Base-by-base conservation (phyloP, 148 eudicot species). In the Polygonum aviculare region DNA sequence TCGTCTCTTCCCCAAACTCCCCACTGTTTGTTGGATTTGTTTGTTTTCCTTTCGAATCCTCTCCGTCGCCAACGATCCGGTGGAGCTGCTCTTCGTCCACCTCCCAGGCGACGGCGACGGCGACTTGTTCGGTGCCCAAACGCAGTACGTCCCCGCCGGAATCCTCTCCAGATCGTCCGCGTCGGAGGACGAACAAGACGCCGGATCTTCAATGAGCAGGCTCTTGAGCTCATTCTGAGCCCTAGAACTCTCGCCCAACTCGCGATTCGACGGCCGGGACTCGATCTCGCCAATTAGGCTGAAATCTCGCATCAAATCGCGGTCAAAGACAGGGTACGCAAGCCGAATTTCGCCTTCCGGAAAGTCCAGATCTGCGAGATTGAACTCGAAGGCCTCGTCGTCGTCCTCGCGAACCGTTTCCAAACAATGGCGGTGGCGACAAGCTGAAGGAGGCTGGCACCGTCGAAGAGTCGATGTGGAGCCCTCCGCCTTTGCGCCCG, bases 1-100 rank as follows among this genome's bases (percentile, higher is more conserved):
- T n/a, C n/a, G n/a, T n/a, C n/a, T n/a, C n/a, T n/a, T n/a, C n/a
- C n/a, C 31, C 31, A 26, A 26, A 26, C 31, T 26, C 31, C 31
- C 31, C 31, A 26, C 31, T 26, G 31, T 26, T 26, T 26, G 31
- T 26, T 26, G 31, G 31, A 26, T 26, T 26, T 26, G 0, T 26
- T 26, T 26, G 31, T 26, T 26, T 26, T 26, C 31, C 31, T 26
- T 26, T 26, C 31, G 31, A 26, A 26, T 26, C 69, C 71, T 84
- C 87, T 86, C 86, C 83, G 82, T 72, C 72, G 76, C 86, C 41
- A 83, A 81, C 49, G 74, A 44, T 75, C 92, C 90, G 11, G 88
- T 80, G 0, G 90, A 89, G 3, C 73, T 83, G 81, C 90, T 86
- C 83, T 88, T 88, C 74, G 74, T 78, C 16, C 87, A 86, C 40